Conservation (phyloP, 306 rosid species). For the Medicago lupulina region DNA sequence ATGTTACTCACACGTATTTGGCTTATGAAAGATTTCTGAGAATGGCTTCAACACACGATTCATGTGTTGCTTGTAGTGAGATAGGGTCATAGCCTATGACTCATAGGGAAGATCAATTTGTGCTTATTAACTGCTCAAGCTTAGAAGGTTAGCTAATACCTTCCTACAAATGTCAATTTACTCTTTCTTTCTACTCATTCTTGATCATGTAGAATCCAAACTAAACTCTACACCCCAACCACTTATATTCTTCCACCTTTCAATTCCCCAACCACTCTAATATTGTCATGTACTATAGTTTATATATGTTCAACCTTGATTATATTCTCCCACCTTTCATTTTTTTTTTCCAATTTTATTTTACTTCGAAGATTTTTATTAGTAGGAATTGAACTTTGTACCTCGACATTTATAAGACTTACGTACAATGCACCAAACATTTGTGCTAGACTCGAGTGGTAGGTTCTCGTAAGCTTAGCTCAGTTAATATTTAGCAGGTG, state of each 20-base stretch:
- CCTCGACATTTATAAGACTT: too few species aligned
- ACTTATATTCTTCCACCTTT: neutral
- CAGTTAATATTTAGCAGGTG: too few species aligned
- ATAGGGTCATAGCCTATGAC: constrained; percentile 14
- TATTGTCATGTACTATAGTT: neutral
- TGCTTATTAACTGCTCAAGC: constrained; percentile 55
- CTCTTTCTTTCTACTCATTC: constrained; percentile 2
- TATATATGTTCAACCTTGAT: neutral
- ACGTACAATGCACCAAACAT: too few species aligned
- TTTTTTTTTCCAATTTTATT: neutral
- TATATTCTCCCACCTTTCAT: neutral
- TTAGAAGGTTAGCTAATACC: constrained; percentile 41
- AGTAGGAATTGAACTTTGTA: neutral
- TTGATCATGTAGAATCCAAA: constrained; percentile 30
- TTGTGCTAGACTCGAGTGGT: too few species aligned
- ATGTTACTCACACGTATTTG: constrained; percentile 51
- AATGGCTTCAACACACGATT: constrained; percentile 56
- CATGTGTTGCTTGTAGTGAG: constrained; percentile 51
- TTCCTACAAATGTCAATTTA: constrained; percentile 41
- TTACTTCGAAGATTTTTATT: neutral
- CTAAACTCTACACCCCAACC: constrained; percentile 42
- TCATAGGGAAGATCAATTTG: constrained; percentile 38
- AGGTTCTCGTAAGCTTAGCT: too few species aligned
- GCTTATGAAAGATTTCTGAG: constrained; percentile 24
- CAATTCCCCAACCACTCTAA: neutral